These are phyloP conservation scores for Aspergillus niger DNA, from an alignment of 2,329 filamentous ascomycete genomes.

Conservation along the genomic window DNA sequence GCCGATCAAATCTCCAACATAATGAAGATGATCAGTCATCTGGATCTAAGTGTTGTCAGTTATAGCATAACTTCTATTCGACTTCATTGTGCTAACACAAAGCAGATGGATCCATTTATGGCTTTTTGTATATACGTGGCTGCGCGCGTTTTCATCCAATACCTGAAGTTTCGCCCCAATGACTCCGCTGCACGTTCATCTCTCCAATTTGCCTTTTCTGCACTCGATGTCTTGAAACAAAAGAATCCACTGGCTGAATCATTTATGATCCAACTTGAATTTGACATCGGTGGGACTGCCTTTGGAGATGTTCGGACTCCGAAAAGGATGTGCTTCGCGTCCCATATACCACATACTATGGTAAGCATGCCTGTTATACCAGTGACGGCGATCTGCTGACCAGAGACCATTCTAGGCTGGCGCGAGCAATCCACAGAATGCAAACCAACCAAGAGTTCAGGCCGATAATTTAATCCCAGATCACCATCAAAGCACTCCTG, in stretches of 20 bases:
- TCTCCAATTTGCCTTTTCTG: conserved; percentile 83
- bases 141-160: conserved; percentile 91
- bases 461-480: neutral
- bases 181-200: conserved; percentile 77
- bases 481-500: neutral
- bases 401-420: neutral
- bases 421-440: neutral
- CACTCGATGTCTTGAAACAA: conserved; percentile 85
- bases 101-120: conserved; percentile 90
- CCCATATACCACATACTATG: conserved; percentile 6
- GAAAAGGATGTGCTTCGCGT: conserved; percentile 12
- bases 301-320: conserved; percentile 28
- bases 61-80: neutral
- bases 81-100: conserved; percentile 16
- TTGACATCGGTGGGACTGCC: conserved; percentile 72
- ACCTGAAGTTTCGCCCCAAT: conserved; percentile 88
- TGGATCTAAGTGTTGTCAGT: conserved; percentile 79
- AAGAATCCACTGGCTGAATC: conserved; percentile 92
- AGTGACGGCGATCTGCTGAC: neutral
- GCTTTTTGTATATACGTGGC: conserved; percentile 97
- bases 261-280: conserved; percentile 88
- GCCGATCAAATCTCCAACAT: conserved; percentile 92
- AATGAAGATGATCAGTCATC: conserved; percentile 91
- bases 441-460: neutral
- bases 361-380: conserved; percentile 6